Percentiles rank a stretch among this genome's conserved stretches.
These are phyloP conservation scores for Triticum monococcum DNA, from an alignment of 176 grass and related monocot genomes.

Conservation along the genomic window DNA sequence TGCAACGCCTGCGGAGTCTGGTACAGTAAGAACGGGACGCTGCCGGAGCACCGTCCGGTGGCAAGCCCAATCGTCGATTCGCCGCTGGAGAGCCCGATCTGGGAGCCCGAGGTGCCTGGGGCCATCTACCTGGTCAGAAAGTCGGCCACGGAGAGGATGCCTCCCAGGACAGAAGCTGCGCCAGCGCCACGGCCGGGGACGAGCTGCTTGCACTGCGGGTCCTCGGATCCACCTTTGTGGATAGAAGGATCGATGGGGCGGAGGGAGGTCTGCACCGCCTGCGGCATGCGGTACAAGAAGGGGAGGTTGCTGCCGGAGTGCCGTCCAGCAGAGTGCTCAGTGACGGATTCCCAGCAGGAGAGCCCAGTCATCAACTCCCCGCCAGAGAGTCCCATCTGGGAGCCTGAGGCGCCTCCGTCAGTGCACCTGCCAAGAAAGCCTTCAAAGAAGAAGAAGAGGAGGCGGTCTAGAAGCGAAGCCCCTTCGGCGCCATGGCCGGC, in stretches of 20 bases:
- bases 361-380: not conserved
- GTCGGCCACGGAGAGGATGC: not conserved
- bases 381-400: not conserved
- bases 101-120: not conserved
- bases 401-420: not conserved
- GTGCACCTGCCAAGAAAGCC: not conserved
- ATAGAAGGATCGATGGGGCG: conserved; percentile 59
- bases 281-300: conserved; percentile 67
- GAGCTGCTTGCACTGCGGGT: conserved; percentile 64
- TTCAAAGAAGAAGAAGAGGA: not conserved
- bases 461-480: not conserved
- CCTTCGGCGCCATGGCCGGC: not conserved
- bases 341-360: not conserved
- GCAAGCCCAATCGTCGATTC: conserved; percentile 44
- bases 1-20: conserved; percentile 82
- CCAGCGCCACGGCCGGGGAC: not conserved
- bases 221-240: conserved; percentile 71
- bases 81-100: conserved; percentile 37
- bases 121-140: conserved; percentile 44
- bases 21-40: conserved; percentile 47
- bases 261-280: conserved; percentile 79
- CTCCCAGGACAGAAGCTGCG: not conserved
- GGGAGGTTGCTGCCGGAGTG: conserved; percentile 80
- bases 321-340: conserved; percentile 52
- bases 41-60: conserved; percentile 48